Conservation (phyloP, 176 grass and related monocot species). For the Elymus sibiricus region DNA sequence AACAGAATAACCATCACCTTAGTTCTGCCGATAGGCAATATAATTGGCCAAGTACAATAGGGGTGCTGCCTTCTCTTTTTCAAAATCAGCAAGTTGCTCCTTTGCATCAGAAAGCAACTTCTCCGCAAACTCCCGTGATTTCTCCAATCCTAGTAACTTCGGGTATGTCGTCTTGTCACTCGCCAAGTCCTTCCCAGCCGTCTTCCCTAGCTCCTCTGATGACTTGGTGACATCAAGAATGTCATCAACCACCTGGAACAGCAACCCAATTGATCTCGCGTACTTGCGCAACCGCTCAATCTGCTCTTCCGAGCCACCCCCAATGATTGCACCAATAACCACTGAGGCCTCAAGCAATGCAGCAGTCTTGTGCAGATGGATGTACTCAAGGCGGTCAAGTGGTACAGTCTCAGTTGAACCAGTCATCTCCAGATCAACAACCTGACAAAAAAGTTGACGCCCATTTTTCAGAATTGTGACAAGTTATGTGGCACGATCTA, state of each 20-base stretch:
- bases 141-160: constrained; percentile 62
- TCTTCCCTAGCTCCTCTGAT: constrained; percentile 73
- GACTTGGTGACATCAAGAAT: constrained; percentile 86
- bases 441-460: constrained; percentile 12
- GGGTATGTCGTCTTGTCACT: constrained; percentile 88
- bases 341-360: constrained; percentile 75
- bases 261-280: constrained; percentile 60
- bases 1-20: constrained; percentile 34
- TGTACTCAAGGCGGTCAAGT: constrained; percentile 71
- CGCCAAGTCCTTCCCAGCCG: constrained; percentile 74
- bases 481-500: background rate
- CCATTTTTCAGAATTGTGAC: background rate
- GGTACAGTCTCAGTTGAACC: constrained; percentile 39
- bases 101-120: constrained; percentile 52
- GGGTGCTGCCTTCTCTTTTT: constrained; percentile 58
- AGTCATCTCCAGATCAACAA: constrained; percentile 81
- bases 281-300: constrained; percentile 58
- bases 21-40: constrained; percentile 72
- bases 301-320: constrained; percentile 59
- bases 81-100: constrained; percentile 54
- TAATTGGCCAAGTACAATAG: constrained; percentile 80
- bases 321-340: constrained; percentile 70
- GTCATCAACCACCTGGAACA: constrained; percentile 91
- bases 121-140: constrained; percentile 65
- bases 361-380: constrained; percentile 89